Percentiles rank a stretch among this genome's conserved stretches.
Evolutionary conservation across 441 rosid species (phyloP).

Genomic region (Syzygium malaccense): DNA sequence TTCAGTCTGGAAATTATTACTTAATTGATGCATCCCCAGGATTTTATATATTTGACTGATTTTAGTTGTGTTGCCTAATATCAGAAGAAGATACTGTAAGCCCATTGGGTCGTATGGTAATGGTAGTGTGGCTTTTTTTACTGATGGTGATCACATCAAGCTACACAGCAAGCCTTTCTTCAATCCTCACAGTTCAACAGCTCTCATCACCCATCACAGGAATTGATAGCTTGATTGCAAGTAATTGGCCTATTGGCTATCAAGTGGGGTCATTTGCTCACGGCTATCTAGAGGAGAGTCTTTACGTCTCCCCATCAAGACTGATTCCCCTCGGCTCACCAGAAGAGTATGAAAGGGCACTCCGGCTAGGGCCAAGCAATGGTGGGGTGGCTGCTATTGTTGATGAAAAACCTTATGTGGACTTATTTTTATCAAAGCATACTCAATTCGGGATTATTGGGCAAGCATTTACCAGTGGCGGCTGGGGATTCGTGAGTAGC

Average conservation of each 20-base stretch:
- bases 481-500: slow-evolving; percentile 96
- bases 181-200: slow-evolving; percentile 82
- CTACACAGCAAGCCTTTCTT: slow-evolving; percentile 84
- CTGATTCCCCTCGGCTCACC: slow-evolving; percentile 56
- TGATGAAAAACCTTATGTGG: slow-evolving; percentile 74
- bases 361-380: slow-evolving; percentile 48
- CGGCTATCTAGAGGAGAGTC: slow-evolving; percentile 49
- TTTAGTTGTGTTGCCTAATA: background rate
- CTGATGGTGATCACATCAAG: slow-evolving; percentile 83
- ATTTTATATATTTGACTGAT: background rate
- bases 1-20: background rate
- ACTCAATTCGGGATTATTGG: slow-evolving; percentile 67
- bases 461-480: slow-evolving; percentile 63
- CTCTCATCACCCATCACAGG: slow-evolving; percentile 79
- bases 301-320: slow-evolving; percentile 51
- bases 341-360: slow-evolving; percentile 57
- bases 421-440: slow-evolving; percentile 47
- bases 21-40: background rate
- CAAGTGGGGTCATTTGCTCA: slow-evolving; percentile 73
- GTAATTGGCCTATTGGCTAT: slow-evolving; percentile 66
- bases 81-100: slow-evolving; percentile 69
- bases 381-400: slow-evolving; percentile 83
- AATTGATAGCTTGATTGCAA: slow-evolving; percentile 69
- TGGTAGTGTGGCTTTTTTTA: slow-evolving; percentile 90
- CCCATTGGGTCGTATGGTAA: slow-evolving; percentile 62